Percentiles rank a stretch among this genome's conserved stretches.
These are phyloP conservation scores for Lithocarpus polystachyus DNA, from an alignment of 306 rosid species.

Conservation along the genomic window DNA sequence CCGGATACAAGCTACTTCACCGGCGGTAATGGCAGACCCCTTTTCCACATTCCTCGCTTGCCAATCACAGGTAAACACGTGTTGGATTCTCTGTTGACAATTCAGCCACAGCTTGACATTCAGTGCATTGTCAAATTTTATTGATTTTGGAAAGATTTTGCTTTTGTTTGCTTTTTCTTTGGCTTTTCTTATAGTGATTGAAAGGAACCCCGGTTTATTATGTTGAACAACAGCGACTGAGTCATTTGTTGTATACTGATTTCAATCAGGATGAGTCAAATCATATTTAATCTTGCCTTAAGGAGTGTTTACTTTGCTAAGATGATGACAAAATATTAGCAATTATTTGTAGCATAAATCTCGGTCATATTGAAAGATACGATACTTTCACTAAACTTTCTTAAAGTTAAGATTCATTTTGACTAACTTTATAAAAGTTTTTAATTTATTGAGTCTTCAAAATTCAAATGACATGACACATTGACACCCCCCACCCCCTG, in stretches of 20 bases:
- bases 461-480: too few species aligned
- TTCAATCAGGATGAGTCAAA: neutral
- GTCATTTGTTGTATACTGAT: neutral
- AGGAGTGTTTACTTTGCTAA: neutral
- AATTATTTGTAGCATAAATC: neutral
- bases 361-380: neutral
- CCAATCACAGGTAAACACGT: constrained; percentile 62
- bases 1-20: constrained; percentile 39
- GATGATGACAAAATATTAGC: neutral
- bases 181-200: neutral
- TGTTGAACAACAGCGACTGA: neutral
- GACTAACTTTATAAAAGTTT: too few species aligned
- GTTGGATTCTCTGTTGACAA: neutral
- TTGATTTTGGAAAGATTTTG: neutral
- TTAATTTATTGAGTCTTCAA: too few species aligned
- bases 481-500: too few species aligned
- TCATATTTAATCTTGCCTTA: neutral
- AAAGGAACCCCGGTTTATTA: too few species aligned
- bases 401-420: neutral
- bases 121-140: neutral
- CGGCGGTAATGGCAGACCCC: constrained; percentile 45
- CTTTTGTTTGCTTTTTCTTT: neutral
- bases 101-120: neutral
- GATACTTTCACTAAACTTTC: neutral
- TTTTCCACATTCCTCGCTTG: constrained; percentile 60